Base-by-base conservation (phyloP, 1,139 yeast species). In the Geotrichum reessii region DNA sequence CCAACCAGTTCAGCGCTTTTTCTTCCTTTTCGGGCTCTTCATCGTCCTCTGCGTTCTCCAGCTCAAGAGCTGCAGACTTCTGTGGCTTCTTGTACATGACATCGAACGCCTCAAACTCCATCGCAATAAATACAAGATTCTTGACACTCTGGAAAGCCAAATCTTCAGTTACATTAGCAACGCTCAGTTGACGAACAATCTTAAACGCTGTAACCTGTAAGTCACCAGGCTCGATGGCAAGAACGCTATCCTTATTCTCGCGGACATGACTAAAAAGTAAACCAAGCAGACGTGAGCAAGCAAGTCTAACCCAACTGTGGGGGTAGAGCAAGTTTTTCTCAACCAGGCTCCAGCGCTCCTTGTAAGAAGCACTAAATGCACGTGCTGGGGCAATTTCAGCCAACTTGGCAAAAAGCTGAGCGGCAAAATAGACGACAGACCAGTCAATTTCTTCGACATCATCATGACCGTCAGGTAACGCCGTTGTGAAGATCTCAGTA, bases 251-350 rank as follows among this genome's bases (percentile, higher is more conserved):
- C 1, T 48, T 50, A 3, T 58, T 50, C 5, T 58, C 69, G 19
- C 74, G 76, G 47, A 76, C 62, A 59, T 78, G 78, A 46, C 63
- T 67, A 55, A 87, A 73, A 52, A 86, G 69, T 2, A 74, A 69
- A 0, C 85, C 84, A 47, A 85, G 71, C 52, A 90, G 75, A 56
- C 92, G 78, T n/a, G 86, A 76, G 0, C 95, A 75, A 4, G 82
- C 76, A 58, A 87, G 76, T 67, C 98, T 82, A 12, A 92, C 87
- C 98, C 98, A 92, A 0, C 95, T 80, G 71, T 92, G 98, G 1
- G 97, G 97, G 71, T 82, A 93, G 56, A 92, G 75, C 62, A 91
- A 75, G 27, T 84, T 74, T 12, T 78, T 79, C 31, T 83, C 76
- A 5, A 87, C 74, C 22, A 74, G 71, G 12, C 69, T 67, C 93